Evolutionary conservation across 192 early-diverging fungal species (phyloP), one percentile per base, ranked within the genome.

Genomic region (Backusella australiensis): DNA sequence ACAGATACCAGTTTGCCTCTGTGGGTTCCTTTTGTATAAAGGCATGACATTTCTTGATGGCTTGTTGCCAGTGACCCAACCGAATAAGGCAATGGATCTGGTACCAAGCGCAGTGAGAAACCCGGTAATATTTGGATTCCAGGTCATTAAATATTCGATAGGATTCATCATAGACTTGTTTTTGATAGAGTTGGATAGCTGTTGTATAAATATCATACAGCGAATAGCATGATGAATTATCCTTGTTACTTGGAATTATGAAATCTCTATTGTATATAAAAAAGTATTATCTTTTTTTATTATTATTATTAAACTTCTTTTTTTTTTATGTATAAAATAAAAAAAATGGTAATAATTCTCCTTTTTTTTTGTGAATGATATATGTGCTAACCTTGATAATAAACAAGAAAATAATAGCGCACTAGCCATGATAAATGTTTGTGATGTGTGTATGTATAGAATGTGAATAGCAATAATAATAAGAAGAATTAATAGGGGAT

Each of bases 71-170:
- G 7, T 70, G 29, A 34, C 68, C 52, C 0, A 75, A n/a, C 1
- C 32, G 29, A 34, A 49, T 19, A 15, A 75, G 42, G 29, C 74
- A 75, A 19, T 67, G 74, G 8, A 75, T 44, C 7, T 67, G 74
- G 38, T 68, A 68, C n/a, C 66, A 39, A 9, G 36, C 23, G 23
- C 65, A 75, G 6, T 38, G 35, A 12, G 46, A 34, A 1, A 38
- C 26, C 11, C 34, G 29, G 38, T 67, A 67, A 17, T 46, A 29
- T 21, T 32, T 35, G 15, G 29, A 29, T 41, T 67, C 63, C 8
- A 75, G 15, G 7, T 75, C 63, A 21, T 32, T 67, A n/a, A 36
- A 63, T 42, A 65, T 36, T 26, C 56, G 59, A 26, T 75, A 35
- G 15, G 38, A 67, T 17, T 67, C 72, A 2, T 23, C 32, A 9